Conservation (phyloP, 192 early-diverging fungal genomes). For the Helicostylum pulchrum region DNA sequence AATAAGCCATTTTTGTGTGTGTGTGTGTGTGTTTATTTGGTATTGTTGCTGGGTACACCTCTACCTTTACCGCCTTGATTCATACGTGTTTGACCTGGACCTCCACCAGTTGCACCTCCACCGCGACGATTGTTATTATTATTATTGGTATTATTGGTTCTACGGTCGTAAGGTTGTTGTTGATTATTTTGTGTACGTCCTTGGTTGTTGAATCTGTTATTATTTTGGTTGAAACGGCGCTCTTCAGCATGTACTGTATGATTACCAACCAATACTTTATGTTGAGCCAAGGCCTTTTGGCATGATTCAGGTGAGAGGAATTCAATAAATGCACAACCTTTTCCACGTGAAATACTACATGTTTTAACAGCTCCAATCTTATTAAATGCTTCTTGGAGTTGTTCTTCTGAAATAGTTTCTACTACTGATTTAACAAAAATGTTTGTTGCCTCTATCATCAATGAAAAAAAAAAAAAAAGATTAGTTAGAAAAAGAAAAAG, state of each 20-base stretch:
- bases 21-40: too few species aligned
- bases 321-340: slow-evolving; percentile 43
- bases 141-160: not conserved
- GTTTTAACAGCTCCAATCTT: slow-evolving; percentile 34
- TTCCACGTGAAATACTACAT: slow-evolving; percentile 7
- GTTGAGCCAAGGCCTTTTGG: slow-evolving; percentile 38
- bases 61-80: slow-evolving; percentile 11
- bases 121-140: slow-evolving; percentile 15
- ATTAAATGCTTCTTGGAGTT: slow-evolving; percentile 39
- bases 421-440: slow-evolving; percentile 43
- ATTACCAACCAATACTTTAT: slow-evolving; percentile 27
- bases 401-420: slow-evolving; percentile 35
- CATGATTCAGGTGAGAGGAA: slow-evolving; percentile 32
- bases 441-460: not conserved
- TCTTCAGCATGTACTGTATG: slow-evolving; percentile 26
- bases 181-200: slow-evolving; percentile 1
- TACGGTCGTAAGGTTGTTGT: not conserved
- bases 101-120: not conserved
- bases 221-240: slow-evolving; percentile 11
- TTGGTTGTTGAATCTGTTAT: slow-evolving; percentile 6
- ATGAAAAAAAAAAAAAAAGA: not conserved
- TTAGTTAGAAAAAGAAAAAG: not conserved
- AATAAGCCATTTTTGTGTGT: too few species aligned
- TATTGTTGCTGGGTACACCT: not conserved
- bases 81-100: not conserved